Base-by-base conservation (phyloP, 345 rosid genomes). In the Eucalyptus polyanthemos region DNA sequence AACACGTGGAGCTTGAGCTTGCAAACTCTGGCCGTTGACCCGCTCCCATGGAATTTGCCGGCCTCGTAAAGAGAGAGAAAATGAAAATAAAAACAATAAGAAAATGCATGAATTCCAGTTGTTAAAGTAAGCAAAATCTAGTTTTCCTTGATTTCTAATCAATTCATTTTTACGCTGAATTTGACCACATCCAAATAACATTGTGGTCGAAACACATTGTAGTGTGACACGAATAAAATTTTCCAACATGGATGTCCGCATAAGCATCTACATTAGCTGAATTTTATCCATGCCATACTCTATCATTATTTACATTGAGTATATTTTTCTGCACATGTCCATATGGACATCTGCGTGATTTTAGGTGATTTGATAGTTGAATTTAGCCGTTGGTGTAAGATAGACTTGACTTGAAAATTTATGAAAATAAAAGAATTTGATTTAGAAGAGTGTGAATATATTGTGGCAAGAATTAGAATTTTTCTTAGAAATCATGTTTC, bases 401-500 rank as follows among this genome's bases (percentile, higher is more conserved):
- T 6, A 4, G 9, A 21, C 5, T 76, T 37, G 83, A 76, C 40
- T 76, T 10, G 45, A 72, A 37, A 21, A 72, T 72, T 37, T 21
- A 2, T 37, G 27, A 19, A 76, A 37, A 4, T 10, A 76, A 6
- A 37, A 76, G 5, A 19, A 21, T 3, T 76, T 21, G 9, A 76
- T 21, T 19, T 76, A 11, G 14, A 76, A 34, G 17, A 11, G 47
- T 6, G 42, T 16, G 83, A 72, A 37, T 34, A 19, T 5, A 19
- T 0, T 10, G 25, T 0, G 2, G 7, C 3, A 2, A 19, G 14
- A 37, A 72, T 42, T 37, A 37, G 8, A 37, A 37, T 37, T 19
- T 37, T 37, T 72, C 45, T 19, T 37, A 10, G 8, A 37, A 72
- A 16, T 72, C 83, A 72, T 3, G 27, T 37, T 13, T 21, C 27